These are phyloP conservation scores for Diaporthe humulicola DNA, from an alignment of 2,329 filamentous ascomycete species.

Conservation along the genomic window DNA sequence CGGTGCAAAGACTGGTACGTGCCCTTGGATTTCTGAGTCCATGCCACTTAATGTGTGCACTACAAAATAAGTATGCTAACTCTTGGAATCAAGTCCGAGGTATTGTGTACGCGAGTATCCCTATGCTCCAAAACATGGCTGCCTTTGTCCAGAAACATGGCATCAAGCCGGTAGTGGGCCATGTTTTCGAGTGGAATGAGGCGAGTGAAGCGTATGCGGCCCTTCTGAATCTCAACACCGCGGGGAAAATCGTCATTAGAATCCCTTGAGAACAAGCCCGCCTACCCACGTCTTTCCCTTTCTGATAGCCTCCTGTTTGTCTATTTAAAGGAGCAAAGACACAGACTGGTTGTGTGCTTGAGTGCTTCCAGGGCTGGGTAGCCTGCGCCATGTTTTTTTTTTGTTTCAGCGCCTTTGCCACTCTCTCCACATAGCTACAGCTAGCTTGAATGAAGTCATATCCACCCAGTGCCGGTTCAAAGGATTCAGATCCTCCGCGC, in stretches of 20 bases:
- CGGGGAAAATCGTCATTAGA: conserved; percentile 14
- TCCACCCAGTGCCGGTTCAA: neutral
- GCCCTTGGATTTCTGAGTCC: neutral
- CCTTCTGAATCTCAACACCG: conserved; percentile 1
- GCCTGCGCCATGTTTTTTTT: too few species aligned
- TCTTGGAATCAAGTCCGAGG: neutral
- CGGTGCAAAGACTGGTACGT: conserved; percentile 18
- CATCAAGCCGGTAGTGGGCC: neutral
- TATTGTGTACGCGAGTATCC: conserved; percentile 2
- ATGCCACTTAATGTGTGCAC: neutral
- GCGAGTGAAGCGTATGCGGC: conserved; percentile 9
- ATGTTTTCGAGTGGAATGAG: conserved; percentile 9
- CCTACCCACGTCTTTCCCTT: neutral
- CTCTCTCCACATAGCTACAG: neutral
- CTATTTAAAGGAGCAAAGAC: neutral
- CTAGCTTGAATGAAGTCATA: neutral
- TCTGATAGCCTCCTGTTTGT: neutral
- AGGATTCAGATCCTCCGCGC: neutral
- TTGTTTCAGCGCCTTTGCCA: too few species aligned
- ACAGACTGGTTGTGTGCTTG: too few species aligned
- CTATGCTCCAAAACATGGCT: conserved; percentile 9
- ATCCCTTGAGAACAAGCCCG: neutral
- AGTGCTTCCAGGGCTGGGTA: too few species aligned
- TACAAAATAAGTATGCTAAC: neutral
- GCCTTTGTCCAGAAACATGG: neutral